Evolutionary conservation across 371 early-diverging fungal genomes (phyloP).

Genomic region (Scutellospora calospora): DNA sequence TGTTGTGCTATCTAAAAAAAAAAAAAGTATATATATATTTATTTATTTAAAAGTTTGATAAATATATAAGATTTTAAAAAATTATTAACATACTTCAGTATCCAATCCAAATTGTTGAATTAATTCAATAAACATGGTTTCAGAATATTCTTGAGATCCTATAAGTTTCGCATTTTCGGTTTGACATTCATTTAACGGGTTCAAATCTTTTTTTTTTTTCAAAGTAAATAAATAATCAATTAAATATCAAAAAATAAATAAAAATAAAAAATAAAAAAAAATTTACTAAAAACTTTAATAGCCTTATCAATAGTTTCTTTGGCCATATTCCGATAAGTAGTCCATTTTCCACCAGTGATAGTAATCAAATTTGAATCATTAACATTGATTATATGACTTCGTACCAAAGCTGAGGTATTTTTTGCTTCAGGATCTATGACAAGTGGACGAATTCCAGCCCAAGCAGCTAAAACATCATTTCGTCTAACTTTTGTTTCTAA

Average conservation of each 20-base stretch:
- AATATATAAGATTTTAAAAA: too few relatives aligned
- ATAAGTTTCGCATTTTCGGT: constrained; percentile 86
- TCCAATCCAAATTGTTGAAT: constrained; percentile 95
- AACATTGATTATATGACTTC: constrained; percentile 96
- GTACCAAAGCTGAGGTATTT: constrained; percentile 93
- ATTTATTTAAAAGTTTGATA: neutral
- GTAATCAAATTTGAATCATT: constrained; percentile 89
- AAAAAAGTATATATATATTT: too few relatives aligned
- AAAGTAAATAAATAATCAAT: constrained; percentile 24
- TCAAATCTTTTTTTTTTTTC: constrained; percentile 52
- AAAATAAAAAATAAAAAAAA: too few relatives aligned
- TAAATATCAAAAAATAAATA: neutral
- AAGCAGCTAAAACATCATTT: constrained; percentile 96
- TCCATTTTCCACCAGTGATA: constrained; percentile 99
- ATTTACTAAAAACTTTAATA: constrained; percentile 68
- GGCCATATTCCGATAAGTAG: constrained; percentile 99
- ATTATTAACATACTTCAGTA: constrained; percentile 64
- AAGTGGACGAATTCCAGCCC: constrained; percentile 99
- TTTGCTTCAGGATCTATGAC: constrained; percentile 95
- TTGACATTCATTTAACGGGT: constrained; percentile 64
- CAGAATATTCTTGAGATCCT: constrained; percentile 90
- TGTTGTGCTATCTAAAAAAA: constrained; percentile 83
- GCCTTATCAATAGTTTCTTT: constrained; percentile 96
- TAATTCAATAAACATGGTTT: constrained; percentile 90
- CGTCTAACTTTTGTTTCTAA: constrained; percentile 91